Base-by-base conservation (phyloP, 768 basidiomycete genomes). In the Antrodiella citrinella region DNA sequence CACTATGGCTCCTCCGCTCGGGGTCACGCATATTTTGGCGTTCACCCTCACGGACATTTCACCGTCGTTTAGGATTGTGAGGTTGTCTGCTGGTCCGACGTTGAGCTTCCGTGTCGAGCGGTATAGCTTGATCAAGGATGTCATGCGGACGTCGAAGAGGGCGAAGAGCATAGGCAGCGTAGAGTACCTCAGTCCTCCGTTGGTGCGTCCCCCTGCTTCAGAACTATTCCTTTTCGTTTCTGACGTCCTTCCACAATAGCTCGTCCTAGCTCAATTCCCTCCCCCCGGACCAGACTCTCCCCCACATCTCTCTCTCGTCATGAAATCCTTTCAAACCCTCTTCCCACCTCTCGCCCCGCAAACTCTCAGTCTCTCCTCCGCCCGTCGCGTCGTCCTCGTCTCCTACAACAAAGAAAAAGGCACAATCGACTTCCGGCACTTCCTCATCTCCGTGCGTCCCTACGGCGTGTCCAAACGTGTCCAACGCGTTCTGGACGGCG, bases 301-400 rank as follows among this genome's bases (percentile, higher is more conserved):
- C 2, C 81, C 84, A 2, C 92, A 98, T 63, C 75, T 97, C 35
- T 77, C 90, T 30, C 84, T 98, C 51, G 78, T 98, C 62, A 86
- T 93, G 78, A 96, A 96, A 67, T 81, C 92, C 51, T 96, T 99
- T 70, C 96, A 98, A 66, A 85, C 90, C 24, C 72, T 99, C 53
- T 99, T 97, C 70, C 96, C 96, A 3, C 86, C 96, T 0, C 88
- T 99, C 44, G 75, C 89, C 10, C 90, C 90, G 1, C 76, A 87
- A 59, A 77, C 80, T 25, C 74, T 92, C 63, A 78, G 81, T 19
- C 81, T 91, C 46, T 86, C 94, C 47, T 87, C 91, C 25, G 94
- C 94, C 3, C 89, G 96, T 25, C 82, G 96, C 58, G 86, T 99
- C 49, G 91, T 98, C 26, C 84, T 99, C 45, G 71, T 98, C 45